Evolutionary conservation across 306 rosid genomes (phyloP).

Genomic region (Trifolium repens): DNA sequence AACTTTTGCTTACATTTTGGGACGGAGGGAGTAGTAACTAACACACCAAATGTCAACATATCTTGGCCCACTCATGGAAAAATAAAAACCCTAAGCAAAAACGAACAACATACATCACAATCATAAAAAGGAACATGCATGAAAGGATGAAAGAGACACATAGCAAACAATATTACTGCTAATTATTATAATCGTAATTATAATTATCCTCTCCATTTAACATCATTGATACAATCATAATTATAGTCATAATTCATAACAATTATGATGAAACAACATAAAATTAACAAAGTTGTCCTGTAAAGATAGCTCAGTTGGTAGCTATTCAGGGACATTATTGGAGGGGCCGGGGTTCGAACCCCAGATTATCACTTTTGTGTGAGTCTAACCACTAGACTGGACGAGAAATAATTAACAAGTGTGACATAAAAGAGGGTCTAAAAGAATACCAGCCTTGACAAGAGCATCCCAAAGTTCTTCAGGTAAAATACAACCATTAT

Average conservation of each 20-base stretch:
- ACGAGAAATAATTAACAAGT: neutral
- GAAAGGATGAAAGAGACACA: neutral
- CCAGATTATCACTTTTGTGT: too few species aligned
- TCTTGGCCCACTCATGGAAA: constrained; percentile 30
- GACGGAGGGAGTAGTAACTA: neutral
- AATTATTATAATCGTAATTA: too few species aligned
- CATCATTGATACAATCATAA: too few species aligned
- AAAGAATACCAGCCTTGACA: constrained; percentile 61
- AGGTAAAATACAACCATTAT: constrained; percentile 62
- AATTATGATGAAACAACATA: too few species aligned
- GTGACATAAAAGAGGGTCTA: neutral
- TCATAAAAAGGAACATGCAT: constrained; percentile 1
- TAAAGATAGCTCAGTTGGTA: too few species aligned
- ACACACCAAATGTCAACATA: constrained; percentile 4
- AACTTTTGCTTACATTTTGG: too few species aligned
- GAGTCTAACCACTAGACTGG: too few species aligned
- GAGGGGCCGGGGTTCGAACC: too few species aligned
- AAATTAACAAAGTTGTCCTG: too few species aligned
- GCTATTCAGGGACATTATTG: too few species aligned
- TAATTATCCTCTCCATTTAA: neutral
- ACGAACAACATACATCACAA: constrained; percentile 3
- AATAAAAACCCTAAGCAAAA: constrained; percentile 2
- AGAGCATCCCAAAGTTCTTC: constrained; percentile 70
- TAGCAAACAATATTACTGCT: neutral
- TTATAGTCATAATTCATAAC: too few species aligned